These are phyloP conservation scores for Chlorella ohadii DNA, from an alignment of 139 green algal genomes.

Conservation along the genomic window DNA sequence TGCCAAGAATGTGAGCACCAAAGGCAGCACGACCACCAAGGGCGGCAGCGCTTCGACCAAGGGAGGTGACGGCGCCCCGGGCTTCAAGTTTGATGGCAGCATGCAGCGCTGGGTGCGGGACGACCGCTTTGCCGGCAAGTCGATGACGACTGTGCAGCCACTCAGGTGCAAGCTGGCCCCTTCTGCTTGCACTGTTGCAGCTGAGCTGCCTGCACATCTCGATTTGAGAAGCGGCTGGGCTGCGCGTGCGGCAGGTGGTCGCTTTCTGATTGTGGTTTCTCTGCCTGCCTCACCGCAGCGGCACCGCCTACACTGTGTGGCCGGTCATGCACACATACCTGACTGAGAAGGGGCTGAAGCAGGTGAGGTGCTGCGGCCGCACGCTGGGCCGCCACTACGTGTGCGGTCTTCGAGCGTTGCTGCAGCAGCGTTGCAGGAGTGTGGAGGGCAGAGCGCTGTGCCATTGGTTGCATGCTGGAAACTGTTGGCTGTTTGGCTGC, in stretches of 20 bases:
- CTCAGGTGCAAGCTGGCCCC: constrained; percentile 12
- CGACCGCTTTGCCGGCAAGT: constrained; percentile 26
- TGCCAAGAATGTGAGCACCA: too few species aligned
- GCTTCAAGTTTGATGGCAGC: constrained; percentile 31
- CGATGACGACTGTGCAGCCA: constrained; percentile 11
- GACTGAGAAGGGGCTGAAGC: constrained; percentile 35
- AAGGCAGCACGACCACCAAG: too few species aligned
- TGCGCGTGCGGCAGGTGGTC: too few species aligned
- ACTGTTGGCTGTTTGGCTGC: too few species aligned
- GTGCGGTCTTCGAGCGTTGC: too few species aligned
- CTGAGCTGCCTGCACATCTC: too few species aligned
- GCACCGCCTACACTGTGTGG: constrained; percentile 55
- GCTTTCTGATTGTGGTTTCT: too few species aligned
- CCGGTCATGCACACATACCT: constrained; percentile 47
- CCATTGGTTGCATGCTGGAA: too few species aligned
- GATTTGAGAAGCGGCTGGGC: too few species aligned
- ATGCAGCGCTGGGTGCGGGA: constrained; percentile 44
- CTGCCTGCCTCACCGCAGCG: background rate
- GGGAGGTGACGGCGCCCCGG: background rate
- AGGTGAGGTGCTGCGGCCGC: background rate
- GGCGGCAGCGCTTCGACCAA: background rate
- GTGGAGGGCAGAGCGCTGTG: too few species aligned
- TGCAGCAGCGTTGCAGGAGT: too few species aligned
- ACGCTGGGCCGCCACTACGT: too few species aligned
- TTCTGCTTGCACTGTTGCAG: background rate